A percentile compares a stretch with the other conserved stretches of the same genome.
These are phyloP conservation scores for Exophiala sp. DNA, from an alignment of 2,329 filamentous ascomycete species.

Conservation along the genomic window DNA sequence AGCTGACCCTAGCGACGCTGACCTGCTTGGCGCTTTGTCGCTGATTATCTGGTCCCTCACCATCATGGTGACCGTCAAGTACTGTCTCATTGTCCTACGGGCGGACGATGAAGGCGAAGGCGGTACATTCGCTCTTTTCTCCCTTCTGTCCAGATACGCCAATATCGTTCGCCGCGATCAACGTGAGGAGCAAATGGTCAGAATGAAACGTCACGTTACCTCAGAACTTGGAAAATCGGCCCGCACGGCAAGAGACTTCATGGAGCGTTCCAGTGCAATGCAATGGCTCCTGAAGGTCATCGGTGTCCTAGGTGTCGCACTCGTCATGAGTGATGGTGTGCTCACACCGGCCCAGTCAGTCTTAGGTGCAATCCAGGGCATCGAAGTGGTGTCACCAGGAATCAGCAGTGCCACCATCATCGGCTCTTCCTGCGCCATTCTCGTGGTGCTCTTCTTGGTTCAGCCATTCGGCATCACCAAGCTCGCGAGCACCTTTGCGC, in stretches of 20 bases:
- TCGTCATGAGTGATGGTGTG: conserved; percentile 56
- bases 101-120: conserved; percentile 59
- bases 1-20: conserved; percentile 40
- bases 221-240: conserved; percentile 45
- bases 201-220: conserved; percentile 46
- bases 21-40: conserved; percentile 53
- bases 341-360: conserved; percentile 58
- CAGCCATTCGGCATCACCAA: conserved; percentile 54
- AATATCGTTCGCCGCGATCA: conserved; percentile 54
- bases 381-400: conserved; percentile 46
- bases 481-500: conserved; percentile 49
- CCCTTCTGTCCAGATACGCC: conserved; percentile 50
- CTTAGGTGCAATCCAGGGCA: conserved; percentile 54
- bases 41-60: conserved; percentile 55
- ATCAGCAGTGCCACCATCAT: conserved; percentile 48
- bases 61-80: conserved; percentile 58
- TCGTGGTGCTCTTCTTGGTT: conserved; percentile 52
- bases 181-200: conserved; percentile 44
- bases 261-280: conserved; percentile 47
- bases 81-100: conserved; percentile 52
- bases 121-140: conserved; percentile 55
- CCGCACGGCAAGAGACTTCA: conserved; percentile 41
- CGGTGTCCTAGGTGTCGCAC: conserved; percentile 53
- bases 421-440: conserved; percentile 51
- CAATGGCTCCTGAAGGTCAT: conserved; percentile 50